A percentile compares a stretch with the other conserved stretches of the same genome.
Conservation (phyloP, 306 rosid genomes). For the Citrullus colocynthis region DNA sequence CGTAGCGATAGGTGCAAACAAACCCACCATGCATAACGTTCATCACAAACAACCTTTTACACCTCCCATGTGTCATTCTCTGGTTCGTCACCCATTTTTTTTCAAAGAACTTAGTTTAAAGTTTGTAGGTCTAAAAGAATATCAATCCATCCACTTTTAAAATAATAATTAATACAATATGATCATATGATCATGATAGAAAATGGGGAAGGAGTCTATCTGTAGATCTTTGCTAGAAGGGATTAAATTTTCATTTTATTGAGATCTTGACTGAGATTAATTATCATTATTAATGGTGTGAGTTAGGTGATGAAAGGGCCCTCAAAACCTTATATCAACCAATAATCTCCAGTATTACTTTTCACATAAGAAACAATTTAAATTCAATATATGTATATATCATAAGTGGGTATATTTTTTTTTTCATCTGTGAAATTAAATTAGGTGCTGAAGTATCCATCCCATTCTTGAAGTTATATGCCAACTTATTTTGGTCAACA, state of each 20-base stretch:
- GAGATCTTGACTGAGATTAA: background rate
- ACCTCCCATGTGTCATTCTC: background rate
- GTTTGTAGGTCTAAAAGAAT: no score
- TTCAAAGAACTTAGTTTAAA: no score
- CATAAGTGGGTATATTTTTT: background rate
- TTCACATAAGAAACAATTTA: background rate
- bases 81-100: no score
- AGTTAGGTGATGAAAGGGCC: background rate
- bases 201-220: background rate
- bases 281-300: background rate
- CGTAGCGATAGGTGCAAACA: conserved; percentile 7
- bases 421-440: background rate
- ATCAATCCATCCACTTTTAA: no score
- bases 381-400: background rate
- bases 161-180: no score
- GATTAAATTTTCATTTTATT: background rate
- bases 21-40: conserved; percentile 3
- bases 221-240: background rate
- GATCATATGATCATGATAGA: background rate
- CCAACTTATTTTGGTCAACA: conserved; percentile 2
- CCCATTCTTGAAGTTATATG: background rate
- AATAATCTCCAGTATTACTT: background rate
- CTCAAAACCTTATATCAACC: background rate
- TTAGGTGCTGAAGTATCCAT: background rate
- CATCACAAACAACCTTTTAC: background rate